These are phyloP conservation scores for Viola odorata DNA, from an alignment of 345 rosid genomes.

Conservation along the genomic window DNA sequence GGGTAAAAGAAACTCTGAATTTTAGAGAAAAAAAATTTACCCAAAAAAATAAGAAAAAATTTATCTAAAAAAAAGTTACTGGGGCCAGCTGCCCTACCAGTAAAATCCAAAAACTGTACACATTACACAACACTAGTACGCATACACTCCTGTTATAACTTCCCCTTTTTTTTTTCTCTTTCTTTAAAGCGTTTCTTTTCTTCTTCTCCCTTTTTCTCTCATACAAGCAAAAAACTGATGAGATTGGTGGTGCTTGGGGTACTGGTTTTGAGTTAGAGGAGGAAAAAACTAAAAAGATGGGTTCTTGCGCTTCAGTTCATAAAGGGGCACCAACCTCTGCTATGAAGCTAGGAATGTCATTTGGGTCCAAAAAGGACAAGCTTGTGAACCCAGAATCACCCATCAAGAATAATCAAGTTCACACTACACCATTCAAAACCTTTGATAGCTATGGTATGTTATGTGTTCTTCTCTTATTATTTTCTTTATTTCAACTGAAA, in stretches of 20 bases:
- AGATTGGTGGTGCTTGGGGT: background rate
- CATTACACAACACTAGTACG: no score
- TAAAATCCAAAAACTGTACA: no score
- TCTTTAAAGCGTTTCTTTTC: background rate
- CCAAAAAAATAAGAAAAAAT: no score
- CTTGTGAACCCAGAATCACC: slow-evolving; percentile 38
- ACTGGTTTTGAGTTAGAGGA: background rate
- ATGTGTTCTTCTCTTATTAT: background rate
- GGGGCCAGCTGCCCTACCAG: no score
- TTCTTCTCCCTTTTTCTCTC: slow-evolving; percentile 5
- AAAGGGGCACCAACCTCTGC: slow-evolving; percentile 27
- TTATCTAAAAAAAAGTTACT: no score
- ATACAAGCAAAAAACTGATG: background rate
- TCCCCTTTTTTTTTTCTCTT: slow-evolving; percentile 2
- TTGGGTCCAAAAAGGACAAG: slow-evolving; percentile 26
- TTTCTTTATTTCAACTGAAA: background rate
- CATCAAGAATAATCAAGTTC: slow-evolving; percentile 26
- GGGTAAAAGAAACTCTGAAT: no score
- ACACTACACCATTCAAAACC: slow-evolving; percentile 13
- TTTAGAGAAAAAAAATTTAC: no score
- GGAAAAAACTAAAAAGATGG: slow-evolving; percentile 29
- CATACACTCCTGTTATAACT: no score
- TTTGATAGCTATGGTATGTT: slow-evolving; percentile 28
- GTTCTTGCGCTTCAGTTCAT: slow-evolving; percentile 42
- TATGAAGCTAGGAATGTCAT: slow-evolving; percentile 28